Evolutionary conservation across 2,329 filamentous ascomycete species (phyloP), one percentile per base, ranked within the genome.

Genomic region (Claviceps cyperi): DNA sequence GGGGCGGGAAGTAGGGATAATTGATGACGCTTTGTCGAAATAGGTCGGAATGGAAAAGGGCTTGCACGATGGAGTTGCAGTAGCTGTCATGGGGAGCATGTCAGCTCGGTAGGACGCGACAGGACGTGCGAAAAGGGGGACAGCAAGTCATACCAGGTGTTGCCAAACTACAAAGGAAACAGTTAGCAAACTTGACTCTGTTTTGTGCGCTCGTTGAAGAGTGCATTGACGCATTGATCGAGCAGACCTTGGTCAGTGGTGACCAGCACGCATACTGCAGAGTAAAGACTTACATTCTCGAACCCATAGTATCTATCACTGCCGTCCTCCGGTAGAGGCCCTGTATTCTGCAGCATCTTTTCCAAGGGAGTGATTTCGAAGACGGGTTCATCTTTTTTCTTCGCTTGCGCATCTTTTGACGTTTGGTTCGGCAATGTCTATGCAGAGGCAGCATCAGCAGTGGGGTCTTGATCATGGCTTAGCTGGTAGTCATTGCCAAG

Each of bases 241-340:
- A 43, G 17, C 21, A 22, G 19, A 14, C 5, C 14, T 21, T 5
- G 21, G 6, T 15, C 40, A 19, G 8, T 19, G 35, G 39, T n/a
- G 4, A 17, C 14, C 24, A 15, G 15, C 46, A 28, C 19, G 46
- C 46, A 24, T 43, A 39, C 46, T 21, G 28, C 22, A 19, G 24
- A 24, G 19, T 39, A 39, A 53, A 55, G 48, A 74, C 86, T 69
- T 75, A 97, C 91, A 70, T 98, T 98, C 69, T 98, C 92, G 65
- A 97, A 84, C 15, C 92, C 92, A 69, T 94, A 97, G 72, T 95
- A 98, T 71, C 95, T 94, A 71, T 97, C 92, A 64, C 86, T 95
- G 49, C 92, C 92, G 68, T 97, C 90, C 57, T 77, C 74, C 60
- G 88, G 81, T 57, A 94, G 70, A 2, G 90, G 81, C 3, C 89